A percentile compares a stretch with the other conserved stretches of the same genome.
Evolutionary conservation across 1,284 basidiomycete genomes (phyloP).

Genomic region (Pseudozyma thailandica): DNA sequence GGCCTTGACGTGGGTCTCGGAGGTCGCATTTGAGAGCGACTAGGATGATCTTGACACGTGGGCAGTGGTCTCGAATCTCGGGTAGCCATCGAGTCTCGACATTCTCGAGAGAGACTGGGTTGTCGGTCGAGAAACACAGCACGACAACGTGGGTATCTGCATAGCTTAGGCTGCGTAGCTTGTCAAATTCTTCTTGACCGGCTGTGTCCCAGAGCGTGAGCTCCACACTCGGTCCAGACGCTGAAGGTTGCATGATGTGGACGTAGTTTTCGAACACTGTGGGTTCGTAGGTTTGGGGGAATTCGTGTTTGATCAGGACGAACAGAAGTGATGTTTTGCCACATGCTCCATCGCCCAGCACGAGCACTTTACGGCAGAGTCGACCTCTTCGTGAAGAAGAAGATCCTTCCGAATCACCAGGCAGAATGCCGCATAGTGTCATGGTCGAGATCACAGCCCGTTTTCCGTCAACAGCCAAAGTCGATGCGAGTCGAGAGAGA

Average conservation of each 20-base stretch:
- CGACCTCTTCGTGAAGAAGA: neutral
- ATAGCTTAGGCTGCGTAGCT: slow-evolving; percentile 87
- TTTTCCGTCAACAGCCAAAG: neutral
- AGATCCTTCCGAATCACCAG: neutral
- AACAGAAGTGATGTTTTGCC: slow-evolving; percentile 49
- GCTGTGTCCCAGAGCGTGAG: slow-evolving; percentile 96
- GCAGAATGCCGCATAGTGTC: slow-evolving; percentile 23
- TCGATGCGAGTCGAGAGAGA: too few relatives aligned
- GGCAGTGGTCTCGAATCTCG: slow-evolving; percentile 84
- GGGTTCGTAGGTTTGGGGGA: slow-evolving; percentile 62
- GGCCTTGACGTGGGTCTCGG: slow-evolving; percentile 81
- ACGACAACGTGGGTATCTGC: slow-evolving; percentile 85
- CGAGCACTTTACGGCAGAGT: slow-evolving; percentile 78
- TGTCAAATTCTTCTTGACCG: slow-evolving; percentile 95
- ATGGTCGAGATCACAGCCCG: neutral
- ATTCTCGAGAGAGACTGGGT: slow-evolving; percentile 86
- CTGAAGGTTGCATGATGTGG: slow-evolving; percentile 71
- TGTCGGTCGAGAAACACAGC: slow-evolving; percentile 38
- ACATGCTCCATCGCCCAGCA: slow-evolving; percentile 75
- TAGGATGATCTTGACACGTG: slow-evolving; percentile 83
- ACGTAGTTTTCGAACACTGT: slow-evolving; percentile 82
- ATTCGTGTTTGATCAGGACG: slow-evolving; percentile 43
- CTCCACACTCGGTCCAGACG: slow-evolving; percentile 81
- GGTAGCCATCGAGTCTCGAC: slow-evolving; percentile 88
- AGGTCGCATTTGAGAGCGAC: slow-evolving; percentile 88